Base-by-base conservation (phyloP, 257 asterid species). In the Ballota nigra region DNA sequence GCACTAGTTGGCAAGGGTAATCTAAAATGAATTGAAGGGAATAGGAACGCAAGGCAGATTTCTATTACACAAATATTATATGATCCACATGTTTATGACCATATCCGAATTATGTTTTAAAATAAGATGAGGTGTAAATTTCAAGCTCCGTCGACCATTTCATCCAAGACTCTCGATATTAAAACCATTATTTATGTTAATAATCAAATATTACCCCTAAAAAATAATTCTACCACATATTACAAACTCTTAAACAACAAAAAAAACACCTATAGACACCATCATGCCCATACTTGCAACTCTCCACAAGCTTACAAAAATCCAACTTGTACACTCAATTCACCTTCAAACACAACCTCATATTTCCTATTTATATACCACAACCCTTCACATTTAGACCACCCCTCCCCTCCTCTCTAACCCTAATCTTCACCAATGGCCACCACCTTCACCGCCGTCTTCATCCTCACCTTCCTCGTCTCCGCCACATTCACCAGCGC, bases 291-390 rank as follows among this genome's bases (percentile, higher is more conserved):
- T 18, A 3, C 26, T 51, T 51, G 12, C 57, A 51, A 51, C 69
- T 69, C 36, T 41, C 22, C 81, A 79, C 81, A 77, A 77, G 67
- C 82, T 69, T 77, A 79, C 86, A 84, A 81, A 68, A 71, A 36
- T 66, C 83, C 88, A 81, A 77, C 81, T 75, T 9, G 78, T 60
- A 65, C 65, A 29, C 69, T 71, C 63, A 69, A 78, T 77, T 75
- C 71, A 65, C 59, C 78, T 63, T 49, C 75, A 67, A 61, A 69
- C 82, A 58, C 84, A 38, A 75, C 88, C 96, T 87, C 92, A 83
- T 85, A 76, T 75, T 74, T 41, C 75, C 58, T 55, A 85, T 86
- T 77, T 88, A 86, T 82, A 85, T 71, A 41, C 13, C 22, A 68
- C 73, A 60, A 59, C 63, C 79, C 81, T 71, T 63, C 73, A 55